A percentile compares a stretch with the other conserved stretches of the same genome.
Evolutionary conservation across 176 grass and related monocot genomes (phyloP).

Genomic region (Raddia distichophylla): DNA sequence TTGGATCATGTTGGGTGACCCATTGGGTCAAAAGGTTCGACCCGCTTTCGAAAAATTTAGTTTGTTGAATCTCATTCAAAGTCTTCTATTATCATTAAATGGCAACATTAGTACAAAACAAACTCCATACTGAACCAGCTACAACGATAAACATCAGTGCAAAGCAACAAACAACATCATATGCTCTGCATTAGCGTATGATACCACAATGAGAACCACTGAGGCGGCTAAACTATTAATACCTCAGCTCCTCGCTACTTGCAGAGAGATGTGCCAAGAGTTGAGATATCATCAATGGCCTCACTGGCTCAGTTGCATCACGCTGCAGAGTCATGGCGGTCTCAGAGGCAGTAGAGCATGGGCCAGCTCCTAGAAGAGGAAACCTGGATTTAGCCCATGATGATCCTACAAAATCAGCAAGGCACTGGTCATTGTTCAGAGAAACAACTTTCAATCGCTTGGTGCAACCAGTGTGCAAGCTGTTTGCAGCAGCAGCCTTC

Average conservation of each 20-base stretch:
- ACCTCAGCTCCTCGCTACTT: conserved; percentile 22
- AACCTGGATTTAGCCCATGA: conserved; percentile 52
- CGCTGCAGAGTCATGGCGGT: conserved; percentile 18
- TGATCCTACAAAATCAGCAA: conserved; percentile 36
- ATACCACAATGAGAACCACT: conserved; percentile 19
- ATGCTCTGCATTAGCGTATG: neutral
- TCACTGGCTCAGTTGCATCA: conserved; percentile 40
- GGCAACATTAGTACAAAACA: too few relatives aligned
- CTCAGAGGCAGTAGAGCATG: conserved; percentile 36
- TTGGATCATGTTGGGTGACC: too few relatives aligned
- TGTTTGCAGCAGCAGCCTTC: conserved; percentile 29
- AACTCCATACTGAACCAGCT: neutral
- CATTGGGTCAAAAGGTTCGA: too few relatives aligned
- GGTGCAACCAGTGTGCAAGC: conserved; percentile 20
- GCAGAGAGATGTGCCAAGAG: conserved; percentile 25
- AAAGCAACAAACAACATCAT: neutral
- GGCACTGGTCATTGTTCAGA: conserved; percentile 41
- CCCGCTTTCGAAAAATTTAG: too few relatives aligned
- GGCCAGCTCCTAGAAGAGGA: conserved; percentile 47
- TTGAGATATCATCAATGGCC: conserved; percentile 47
- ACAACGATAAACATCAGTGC: neutral
- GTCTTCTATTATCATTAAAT: too few relatives aligned
- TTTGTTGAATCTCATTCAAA: too few relatives aligned
- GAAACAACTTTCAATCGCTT: conserved; percentile 39
- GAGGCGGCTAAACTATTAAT: conserved; percentile 39